phyloP scores from a whole-genome alignment of 371 early-diverging fungal genomes.

The Circinella minor region DNA sequence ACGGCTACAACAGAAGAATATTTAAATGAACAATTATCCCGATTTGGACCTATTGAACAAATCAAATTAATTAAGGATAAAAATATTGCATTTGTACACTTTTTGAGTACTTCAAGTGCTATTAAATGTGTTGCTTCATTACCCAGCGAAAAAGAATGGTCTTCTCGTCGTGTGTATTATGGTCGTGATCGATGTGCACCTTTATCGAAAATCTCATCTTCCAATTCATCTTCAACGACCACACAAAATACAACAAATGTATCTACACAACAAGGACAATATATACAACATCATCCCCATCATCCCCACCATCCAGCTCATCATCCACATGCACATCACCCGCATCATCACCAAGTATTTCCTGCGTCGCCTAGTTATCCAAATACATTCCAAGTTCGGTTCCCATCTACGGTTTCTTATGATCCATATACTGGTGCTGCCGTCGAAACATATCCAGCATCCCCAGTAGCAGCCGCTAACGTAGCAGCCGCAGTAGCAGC shows the following conservation, averaged over 20 bases:
- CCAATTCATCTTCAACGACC: neutral
- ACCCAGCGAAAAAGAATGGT: conserved; percentile 59
- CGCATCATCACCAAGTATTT: neutral
- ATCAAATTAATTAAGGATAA: conserved; percentile 74
- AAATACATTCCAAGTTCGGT: conserved; percentile 27
- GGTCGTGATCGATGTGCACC: conserved; percentile 83
- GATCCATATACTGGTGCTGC: conserved; percentile 36
- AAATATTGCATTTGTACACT: conserved; percentile 84
- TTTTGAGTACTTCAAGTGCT: conserved; percentile 69
- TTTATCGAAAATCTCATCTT: conserved; percentile 12
- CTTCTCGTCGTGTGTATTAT: conserved; percentile 64
- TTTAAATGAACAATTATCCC: conserved; percentile 57
- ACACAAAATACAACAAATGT: neutral
- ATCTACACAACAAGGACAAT: too few relatives aligned
- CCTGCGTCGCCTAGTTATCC: conserved; percentile 12
- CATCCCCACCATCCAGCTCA: neutral
- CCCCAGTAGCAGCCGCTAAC: conserved; percentile 1
- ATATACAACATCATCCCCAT: neutral
- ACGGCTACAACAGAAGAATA: conserved; percentile 49
- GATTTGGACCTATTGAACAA: conserved; percentile 78
- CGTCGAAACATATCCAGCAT: conserved; percentile 27
- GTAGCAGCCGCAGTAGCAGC: conserved; percentile 9
- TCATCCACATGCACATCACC: too few relatives aligned
- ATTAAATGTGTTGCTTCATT: conserved; percentile 71
- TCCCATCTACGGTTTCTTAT: conserved; percentile 26